Evolutionary conservation across 208 protist species (phyloP), one percentile per base, ranked within the genome.

Genomic region (Plasmodiophora brassicae): DNA sequence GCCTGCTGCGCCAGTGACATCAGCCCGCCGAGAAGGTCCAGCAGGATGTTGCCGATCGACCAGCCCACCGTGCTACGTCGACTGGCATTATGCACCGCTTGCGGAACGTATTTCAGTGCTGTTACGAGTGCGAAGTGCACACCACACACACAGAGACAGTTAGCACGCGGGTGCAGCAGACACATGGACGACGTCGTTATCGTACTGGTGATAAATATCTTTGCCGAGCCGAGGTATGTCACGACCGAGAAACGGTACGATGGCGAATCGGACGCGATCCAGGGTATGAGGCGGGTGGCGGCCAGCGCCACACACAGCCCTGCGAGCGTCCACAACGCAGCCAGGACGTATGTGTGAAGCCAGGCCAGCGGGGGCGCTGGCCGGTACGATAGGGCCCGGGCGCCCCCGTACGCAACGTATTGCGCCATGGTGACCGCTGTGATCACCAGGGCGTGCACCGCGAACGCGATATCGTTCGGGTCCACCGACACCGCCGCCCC

Each of bases 101-200:
- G 88, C 0, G 88, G 88, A 0, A 89, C 39, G 39, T 90, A 90
- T 44, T 88, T 90, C n/a, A n/a, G n/a, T n/a, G n/a, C n/a, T n/a
- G n/a, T n/a, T n/a, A n/a, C n/a, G n/a, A n/a, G n/a, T n/a, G n/a
- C n/a, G n/a, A n/a, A n/a, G n/a, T n/a, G n/a, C n/a, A n/a, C n/a
- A n/a, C n/a, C n/a, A n/a, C n/a, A n/a, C n/a, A 78, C 46, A 25
- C 46, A 14, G 87, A 84, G 0, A 90, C 28, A 38, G 43, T 46
- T 10, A 89, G 43, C 0, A 50, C 86, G 14, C 35, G 0, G 50
- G 71, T 90, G 0, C 84, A 32, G 45, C 0, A 71, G n/a, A 10
- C 45, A 36, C 0, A 90, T 36, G 14, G 38, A 5, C 0, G 5
- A 0, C 25, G 0, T 50, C 20, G 10, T 1, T n/a, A 1, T 72